Conservation (phyloP, 2,329 filamentous ascomycete genomes). For the Diaporthe sp. region DNA sequence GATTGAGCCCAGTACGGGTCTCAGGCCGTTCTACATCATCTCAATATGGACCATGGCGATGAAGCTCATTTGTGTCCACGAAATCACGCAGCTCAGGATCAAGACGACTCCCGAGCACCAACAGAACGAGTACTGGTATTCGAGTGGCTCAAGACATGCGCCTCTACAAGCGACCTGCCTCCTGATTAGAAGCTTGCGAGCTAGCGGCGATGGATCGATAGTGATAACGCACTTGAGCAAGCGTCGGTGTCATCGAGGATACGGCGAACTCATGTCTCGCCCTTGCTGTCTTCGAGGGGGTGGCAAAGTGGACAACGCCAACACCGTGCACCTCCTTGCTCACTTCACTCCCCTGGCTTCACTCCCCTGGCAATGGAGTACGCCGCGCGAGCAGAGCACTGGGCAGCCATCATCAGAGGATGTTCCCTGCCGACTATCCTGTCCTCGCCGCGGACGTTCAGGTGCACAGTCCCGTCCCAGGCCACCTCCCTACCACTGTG, state of each 20-base stretch:
- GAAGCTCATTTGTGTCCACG: no score
- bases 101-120: not conserved
- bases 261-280: not conserved
- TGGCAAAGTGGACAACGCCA: not conserved
- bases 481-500: no score
- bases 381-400: not conserved
- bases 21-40: no score
- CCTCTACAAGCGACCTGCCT: not conserved
- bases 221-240: no score
- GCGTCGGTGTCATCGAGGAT: not conserved
- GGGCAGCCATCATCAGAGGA: not conserved
- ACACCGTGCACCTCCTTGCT: not conserved
- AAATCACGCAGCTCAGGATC: not conserved
- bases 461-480: no score
- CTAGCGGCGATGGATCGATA: no score
- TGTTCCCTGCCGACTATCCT: no score
- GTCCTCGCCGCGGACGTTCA: no score
- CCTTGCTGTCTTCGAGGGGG: not conserved
- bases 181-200: not conserved
- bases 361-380: not conserved
- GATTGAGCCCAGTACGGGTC: no score
- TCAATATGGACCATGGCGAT: no score
- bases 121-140: not conserved
- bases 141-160: not conserved
- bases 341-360: not conserved